A percentile compares a stretch with the other conserved stretches of the same genome.
These are phyloP conservation scores for Umbelopsis sp. DNA, from an alignment of 192 early-diverging fungal species.

Conservation along the genomic window DNA sequence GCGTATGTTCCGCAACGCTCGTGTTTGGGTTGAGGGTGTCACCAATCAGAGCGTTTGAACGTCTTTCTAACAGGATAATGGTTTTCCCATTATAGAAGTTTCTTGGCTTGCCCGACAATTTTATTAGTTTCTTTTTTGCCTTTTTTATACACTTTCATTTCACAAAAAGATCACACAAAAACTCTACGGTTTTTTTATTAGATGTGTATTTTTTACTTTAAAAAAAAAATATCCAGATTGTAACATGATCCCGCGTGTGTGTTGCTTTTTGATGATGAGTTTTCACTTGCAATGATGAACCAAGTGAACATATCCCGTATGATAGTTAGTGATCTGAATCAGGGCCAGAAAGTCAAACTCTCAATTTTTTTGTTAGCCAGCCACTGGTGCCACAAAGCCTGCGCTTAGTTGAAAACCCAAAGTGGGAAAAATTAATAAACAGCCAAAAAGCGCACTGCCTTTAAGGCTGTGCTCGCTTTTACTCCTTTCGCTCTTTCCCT, in stretches of 20 bases:
- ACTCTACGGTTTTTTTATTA: neutral
- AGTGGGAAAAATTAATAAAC: no score
- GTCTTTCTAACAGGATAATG: neutral
- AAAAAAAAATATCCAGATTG: no score
- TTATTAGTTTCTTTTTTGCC: neutral
- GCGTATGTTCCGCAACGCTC: conserved; percentile 91
- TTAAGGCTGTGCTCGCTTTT: neutral
- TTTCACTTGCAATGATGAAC: no score
- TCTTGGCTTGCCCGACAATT: no score
- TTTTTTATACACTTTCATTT: neutral
- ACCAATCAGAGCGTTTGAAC: neutral
- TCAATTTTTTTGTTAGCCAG: no score
- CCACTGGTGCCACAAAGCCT: no score
- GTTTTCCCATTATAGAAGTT: neutral
- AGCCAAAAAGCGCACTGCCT: neutral
- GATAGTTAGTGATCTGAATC: no score
- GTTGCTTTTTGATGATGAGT: no score
- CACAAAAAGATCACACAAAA: neutral
- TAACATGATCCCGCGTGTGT: no score
- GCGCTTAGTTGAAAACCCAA: no score
- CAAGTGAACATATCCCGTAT: no score
- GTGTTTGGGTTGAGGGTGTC: conserved; percentile 73
- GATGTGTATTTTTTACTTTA: neutral
- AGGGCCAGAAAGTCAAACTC: no score
- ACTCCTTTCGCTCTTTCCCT: neutral